Evolutionary conservation across 345 rosid genomes (phyloP), one percentile per base, ranked within the genome.

Genomic region (Syzygium jambos): DNA sequence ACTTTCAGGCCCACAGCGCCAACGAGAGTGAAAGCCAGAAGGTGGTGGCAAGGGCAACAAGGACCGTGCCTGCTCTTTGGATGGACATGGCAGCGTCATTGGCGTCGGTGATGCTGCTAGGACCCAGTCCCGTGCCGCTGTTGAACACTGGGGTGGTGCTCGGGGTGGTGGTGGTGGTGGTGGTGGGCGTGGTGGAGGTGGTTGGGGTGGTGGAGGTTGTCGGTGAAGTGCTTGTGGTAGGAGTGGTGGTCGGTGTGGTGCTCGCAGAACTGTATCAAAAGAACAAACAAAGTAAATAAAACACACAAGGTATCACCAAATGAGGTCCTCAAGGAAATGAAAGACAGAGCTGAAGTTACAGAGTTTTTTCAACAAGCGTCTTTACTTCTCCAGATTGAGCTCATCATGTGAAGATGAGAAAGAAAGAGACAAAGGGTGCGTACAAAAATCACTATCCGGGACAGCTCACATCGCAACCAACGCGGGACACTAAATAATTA

Each of bases 61-160:
- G 87, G 87, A 19, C 17, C 63, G 87, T 9, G 78, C 89, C 92
- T 78, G 46, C 68, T 54, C 84, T 68, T 46, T 86, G 29, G 59
- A 78, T 88, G 49, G 17, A 90, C 17, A 89, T 19, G 80, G 46
- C 4, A 22, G 49, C 89, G 52, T 88, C 89, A n/a, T 86, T 89
- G 11, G 30, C 34, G 90, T 53, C 7, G 85, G 90, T n/a, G 25
- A 55, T 38, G 86, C 83, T 2, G 14, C 89, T 52, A 4, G 93
- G 92, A 21, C 92, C 92, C 51, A 90, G 30, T 4, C 91, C 91
- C 10, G 92, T 6, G 29, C 86, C 86, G 19, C 78, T 85, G 85
- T 86, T 87, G 68, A 88, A 88, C 52, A 90, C 87, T 57, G 90
- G 78, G 11, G 92, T 83, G 5, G 92, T 52, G 30, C 90, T 56